Base-by-base conservation (phyloP, 2,329 filamentous ascomycete genomes). In the Dactylella cylindrospora region DNA sequence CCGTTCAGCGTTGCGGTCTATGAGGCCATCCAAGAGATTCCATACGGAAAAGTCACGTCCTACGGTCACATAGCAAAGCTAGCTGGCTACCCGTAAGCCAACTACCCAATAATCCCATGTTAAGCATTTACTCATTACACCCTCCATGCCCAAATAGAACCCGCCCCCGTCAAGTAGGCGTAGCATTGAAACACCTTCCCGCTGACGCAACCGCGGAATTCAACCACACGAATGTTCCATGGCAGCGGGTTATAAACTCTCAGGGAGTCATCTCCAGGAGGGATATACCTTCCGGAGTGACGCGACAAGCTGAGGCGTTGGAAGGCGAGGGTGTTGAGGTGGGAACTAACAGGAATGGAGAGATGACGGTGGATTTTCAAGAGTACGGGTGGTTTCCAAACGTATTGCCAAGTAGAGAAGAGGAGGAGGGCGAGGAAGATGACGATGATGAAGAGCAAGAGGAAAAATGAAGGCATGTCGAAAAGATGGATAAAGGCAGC, bases 161-260 rank as follows among this genome's bases (percentile, higher is more conserved):
- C 19, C 55, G 55, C 26, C 83, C 85, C 1, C 82, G 90, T 54
- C 91, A 97, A 74, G 90, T 97, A 5, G 91, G 91, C 47, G 79
- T 93, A 39, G 94, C 87, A 72, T 80, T 97, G 20, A 96, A 95
- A 72, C 85, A 95, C 71, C 82, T 97, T 9, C 81, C 90, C 1
- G 64, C 69, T 9, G 70, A 74, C 5, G 77, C 80, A 54, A 68
- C 76, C 0, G 72, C 75, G 0, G 66, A 71, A 51, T 94, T 85
- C 74, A 85, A 95, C 72, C 77, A 80, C 59, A 77, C 76, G 19
- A 96, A 85, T 66, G 91, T 97, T 2, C 91, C 91, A 0, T 97
- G 91, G 91, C 91, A 97, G 76, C 79, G 93, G 55, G 88, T 97
- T 60, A 86, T 97, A 71, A 95, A 91, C 72, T 76, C 88, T 10